Evolutionary conservation across 306 rosid species (phyloP).

Genomic region (Arachis hypogaea): DNA sequence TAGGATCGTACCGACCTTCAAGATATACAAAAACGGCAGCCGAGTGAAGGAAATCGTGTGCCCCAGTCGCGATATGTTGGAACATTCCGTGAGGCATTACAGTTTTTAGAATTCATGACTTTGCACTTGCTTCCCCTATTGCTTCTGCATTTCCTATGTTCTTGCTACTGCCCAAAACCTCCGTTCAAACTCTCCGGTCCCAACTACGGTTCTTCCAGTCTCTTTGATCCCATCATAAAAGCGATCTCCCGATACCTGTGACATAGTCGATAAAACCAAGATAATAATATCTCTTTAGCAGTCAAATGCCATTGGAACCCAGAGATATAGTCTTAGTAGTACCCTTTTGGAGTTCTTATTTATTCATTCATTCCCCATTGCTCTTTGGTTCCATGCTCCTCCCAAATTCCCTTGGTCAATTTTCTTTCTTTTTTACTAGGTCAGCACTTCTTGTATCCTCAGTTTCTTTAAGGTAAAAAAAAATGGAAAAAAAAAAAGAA

Average conservation of each 20-base stretch:
- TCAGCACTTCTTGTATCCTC: slow-evolving; percentile 48
- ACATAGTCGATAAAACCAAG: slow-evolving; percentile 53
- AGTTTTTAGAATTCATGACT: slow-evolving; percentile 59
- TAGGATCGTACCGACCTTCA: slow-evolving; percentile 90
- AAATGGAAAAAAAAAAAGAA: background rate
- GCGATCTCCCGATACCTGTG: slow-evolving; percentile 56
- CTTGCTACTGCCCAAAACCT: slow-evolving; percentile 35
- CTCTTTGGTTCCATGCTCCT: slow-evolving; percentile 69
- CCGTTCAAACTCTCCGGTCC: slow-evolving; percentile 42
- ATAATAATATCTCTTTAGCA: slow-evolving; percentile 62
- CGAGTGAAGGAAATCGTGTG: slow-evolving; percentile 83
- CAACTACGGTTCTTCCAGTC: slow-evolving; percentile 47
- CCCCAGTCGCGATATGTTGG: slow-evolving; percentile 87
- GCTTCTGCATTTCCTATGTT: slow-evolving; percentile 43
- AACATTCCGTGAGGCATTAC: slow-evolving; percentile 92
- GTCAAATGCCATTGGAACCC: slow-evolving; percentile 61
- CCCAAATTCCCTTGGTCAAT: slow-evolving; percentile 46
- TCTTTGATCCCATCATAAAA: slow-evolving; percentile 48
- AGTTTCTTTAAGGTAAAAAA: slow-evolving; percentile 31
- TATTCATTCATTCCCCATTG: slow-evolving; percentile 92
- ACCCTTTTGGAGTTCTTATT: slow-evolving; percentile 69
- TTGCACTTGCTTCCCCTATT: slow-evolving; percentile 43
- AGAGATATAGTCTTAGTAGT: slow-evolving; percentile 58
- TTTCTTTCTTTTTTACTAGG: slow-evolving; percentile 42
- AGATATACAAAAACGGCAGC: slow-evolving; percentile 88